Evolutionary conservation across 805 yeast genomes (phyloP).

Genomic region (Helenozyma rhizophorensis): DNA sequence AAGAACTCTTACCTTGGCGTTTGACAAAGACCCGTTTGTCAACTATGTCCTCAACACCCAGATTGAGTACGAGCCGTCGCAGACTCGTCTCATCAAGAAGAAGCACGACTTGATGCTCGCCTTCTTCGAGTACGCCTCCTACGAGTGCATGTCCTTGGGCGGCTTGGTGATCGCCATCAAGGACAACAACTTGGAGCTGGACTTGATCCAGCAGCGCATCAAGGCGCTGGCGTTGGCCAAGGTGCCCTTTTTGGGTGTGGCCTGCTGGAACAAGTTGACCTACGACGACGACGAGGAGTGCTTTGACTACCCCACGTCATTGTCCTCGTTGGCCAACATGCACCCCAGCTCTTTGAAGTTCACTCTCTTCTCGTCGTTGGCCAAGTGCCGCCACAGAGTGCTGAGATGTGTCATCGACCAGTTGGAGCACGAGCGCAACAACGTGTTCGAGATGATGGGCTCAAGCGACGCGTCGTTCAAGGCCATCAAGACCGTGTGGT

Average conservation of each 20-base stretch:
- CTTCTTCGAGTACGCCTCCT: conserved; percentile 49
- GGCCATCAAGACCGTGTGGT: conserved; percentile 44
- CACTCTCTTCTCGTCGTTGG: conserved; percentile 31
- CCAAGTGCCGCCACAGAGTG: conserved; percentile 47
- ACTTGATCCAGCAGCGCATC: conserved; percentile 21
- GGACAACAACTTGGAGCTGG: conserved; percentile 39
- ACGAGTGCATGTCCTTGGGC: conserved; percentile 48
- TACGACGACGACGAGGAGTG: conserved; percentile 18
- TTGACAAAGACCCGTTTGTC: conserved; percentile 52
- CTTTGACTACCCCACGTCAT: conserved; percentile 17
- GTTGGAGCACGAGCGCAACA: conserved; percentile 40
- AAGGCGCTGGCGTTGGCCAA: conserved; percentile 21
- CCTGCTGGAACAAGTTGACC: conserved; percentile 41
- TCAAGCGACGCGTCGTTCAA: conserved; percentile 26
- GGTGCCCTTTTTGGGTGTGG: conserved; percentile 50
- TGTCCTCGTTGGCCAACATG: conserved; percentile 20
- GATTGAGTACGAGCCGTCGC: conserved; percentile 8
- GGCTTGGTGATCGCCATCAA: conserved; percentile 50
- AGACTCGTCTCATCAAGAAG: conserved; percentile 23
- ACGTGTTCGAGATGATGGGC: conserved; percentile 28
- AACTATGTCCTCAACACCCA: conserved; percentile 42
- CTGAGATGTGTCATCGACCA: conserved; percentile 47
- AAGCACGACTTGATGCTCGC: conserved; percentile 43
- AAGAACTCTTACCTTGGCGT: conserved; percentile 47
- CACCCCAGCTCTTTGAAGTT: conserved; percentile 34